Evolutionary conservation across 108 stramenopile genomes (phyloP), one percentile per base, ranked within the genome.

Genomic region (Fistulifera pelliculosa): DNA sequence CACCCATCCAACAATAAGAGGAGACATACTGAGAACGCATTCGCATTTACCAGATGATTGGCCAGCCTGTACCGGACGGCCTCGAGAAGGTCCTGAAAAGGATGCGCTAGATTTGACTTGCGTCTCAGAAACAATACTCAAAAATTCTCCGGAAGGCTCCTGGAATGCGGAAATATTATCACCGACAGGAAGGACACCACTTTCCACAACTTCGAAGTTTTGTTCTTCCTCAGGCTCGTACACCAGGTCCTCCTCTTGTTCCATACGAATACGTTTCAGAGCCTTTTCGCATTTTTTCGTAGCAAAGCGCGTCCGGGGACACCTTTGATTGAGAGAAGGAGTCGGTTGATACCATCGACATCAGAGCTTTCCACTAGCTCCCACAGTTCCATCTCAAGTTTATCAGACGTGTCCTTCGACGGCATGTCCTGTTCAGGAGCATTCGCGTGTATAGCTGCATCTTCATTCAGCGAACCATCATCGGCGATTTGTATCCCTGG

Each of bases 201-300:
- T 39, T 35, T 27, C 25, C 8, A 52, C 62, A 17, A 11, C 44
- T 45, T 11, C 44, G 11, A 11, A 3, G 44, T 45, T 11, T 6
- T 19, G 19, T 6, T 45, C 44, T 19, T 45, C 21, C 7, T 45
- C 44, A 2, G 38, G 3, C 24, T 6, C 50, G 2, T 23, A 8
- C 2, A 7, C 44, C 21, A 47, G 10, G 13, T 22, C 38, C 42
- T 48, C 54, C 28, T 54, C 47, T 61, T 70, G 28, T 1, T 62
- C 60, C 58, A 51, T 23, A 58, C 65, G 74, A 10, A 94, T 56
- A 26, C 71, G 65, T 58, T 88, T 90, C 65, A 94, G 56, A 26
- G 93, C 89, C 61, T 94, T 94, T 91, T 94, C 17, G 85, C 87
- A 65, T 83, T 90, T 66, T 94, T 94, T 17, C 93, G 77, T 21